Base-by-base conservation (phyloP, 352 stramenopile genomes). In the Globisporangium rhizosaccharum region DNA sequence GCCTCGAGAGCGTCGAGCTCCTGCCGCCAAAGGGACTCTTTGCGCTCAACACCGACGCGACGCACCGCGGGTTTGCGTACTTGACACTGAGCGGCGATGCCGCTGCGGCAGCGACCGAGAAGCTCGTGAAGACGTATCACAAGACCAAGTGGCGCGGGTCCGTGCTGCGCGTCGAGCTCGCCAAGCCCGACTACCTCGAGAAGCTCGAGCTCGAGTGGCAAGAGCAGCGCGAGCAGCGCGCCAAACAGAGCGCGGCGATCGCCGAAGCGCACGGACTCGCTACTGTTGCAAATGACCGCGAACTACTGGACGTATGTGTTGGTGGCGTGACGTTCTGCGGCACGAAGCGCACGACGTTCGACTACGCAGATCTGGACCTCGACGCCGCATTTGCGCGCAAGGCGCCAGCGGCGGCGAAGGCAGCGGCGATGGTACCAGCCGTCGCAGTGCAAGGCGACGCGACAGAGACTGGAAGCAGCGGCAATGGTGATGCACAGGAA, bases 141-240 rank as follows among this genome's bases (percentile, higher is more conserved):
- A 70, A 72, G 14, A 90, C 79, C 17, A 93, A 93, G 60, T 93
- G 83, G 83, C 70, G 77, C 12, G 77, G 79, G 14, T 70, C 56
- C 9, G 53, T 88, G 51, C 65, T 93, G 15, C 71, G 72, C 30
- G 75, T 93, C 52, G 77, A 89, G 54, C 20, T 49, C n/a, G 83
- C 83, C 1, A 71, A 71, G 50, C 72, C 71, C 12, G 72, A 87
- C 56, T 93, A 73, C 53, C 30, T 72, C 39, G 50, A 62, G 37
- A 68, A 76, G 18, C 58, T 90, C 44, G 56, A 68, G 55, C 45
- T 57, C 17, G 80, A 90, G 62, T 79, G 75, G 59, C 50, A 68
- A 42, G 23, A 69, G 25, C 51, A 57, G 54, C 50, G 48, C 18
- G 42, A 50, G 52, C 30, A 12, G 11, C 11, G 17, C 5, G 42